Conservation (phyloP, 768 basidiomycete species). For the Glaciozyma antarctica region DNA sequence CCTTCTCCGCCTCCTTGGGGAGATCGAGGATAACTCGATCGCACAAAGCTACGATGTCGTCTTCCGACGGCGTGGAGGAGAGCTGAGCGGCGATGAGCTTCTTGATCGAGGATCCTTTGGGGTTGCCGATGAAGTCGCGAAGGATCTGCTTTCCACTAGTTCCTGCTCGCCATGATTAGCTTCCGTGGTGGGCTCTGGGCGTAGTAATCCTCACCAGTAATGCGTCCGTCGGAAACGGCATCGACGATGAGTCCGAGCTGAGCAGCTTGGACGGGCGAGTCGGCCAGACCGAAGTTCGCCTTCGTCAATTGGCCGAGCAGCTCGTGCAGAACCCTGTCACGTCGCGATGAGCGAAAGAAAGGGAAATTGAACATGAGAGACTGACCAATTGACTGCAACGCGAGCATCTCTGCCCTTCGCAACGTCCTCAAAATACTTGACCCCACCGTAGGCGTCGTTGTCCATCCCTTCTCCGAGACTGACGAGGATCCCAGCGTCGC, state of each 20-base stretch:
- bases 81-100: constrained; percentile 45
- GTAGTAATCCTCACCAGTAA: constrained; percentile 74
- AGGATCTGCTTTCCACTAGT: constrained; percentile 69
- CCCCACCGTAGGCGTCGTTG: constrained; percentile 57
- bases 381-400: constrained; percentile 73
- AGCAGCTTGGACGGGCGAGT: constrained; percentile 52
- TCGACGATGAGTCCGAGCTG: constrained; percentile 72
- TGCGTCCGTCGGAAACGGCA: constrained; percentile 53
- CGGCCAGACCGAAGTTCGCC: constrained; percentile 49
- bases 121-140: constrained; percentile 54
- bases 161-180: constrained; percentile 43
- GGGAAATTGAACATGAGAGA: background rate
- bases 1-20: constrained; percentile 58
- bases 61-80: constrained; percentile 35
- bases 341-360: background rate
- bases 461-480: constrained; percentile 56
- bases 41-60: constrained; percentile 52
- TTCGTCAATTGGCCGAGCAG: constrained; percentile 66
- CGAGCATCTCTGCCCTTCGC: constrained; percentile 54
- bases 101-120: constrained; percentile 36
- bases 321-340: constrained; percentile 73
- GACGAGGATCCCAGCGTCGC: constrained; percentile 68
- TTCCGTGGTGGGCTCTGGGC: too few species aligned
- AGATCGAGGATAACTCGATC: constrained; percentile 54
- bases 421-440: constrained; percentile 74